These are phyloP conservation scores for Biscutella laevigata DNA, from an alignment of 441 rosid species.

Conservation along the genomic window DNA sequence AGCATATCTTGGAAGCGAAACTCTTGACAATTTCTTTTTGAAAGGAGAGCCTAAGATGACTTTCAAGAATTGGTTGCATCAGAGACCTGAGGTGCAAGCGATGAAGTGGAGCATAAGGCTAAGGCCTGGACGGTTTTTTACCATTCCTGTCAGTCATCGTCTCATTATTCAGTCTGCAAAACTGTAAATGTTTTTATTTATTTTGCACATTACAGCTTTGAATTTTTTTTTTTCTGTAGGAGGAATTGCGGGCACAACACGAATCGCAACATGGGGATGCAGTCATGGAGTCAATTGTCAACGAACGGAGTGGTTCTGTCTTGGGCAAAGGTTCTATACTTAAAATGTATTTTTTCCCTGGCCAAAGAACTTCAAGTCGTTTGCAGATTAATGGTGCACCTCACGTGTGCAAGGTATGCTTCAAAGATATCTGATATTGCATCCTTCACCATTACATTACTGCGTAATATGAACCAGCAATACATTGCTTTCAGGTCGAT, in stretches of 20 bases:
- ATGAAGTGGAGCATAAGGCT: constrained; percentile 97
- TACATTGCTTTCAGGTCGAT: constrained; percentile 75
- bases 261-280: constrained; percentile 97
- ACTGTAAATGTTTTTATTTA: neutral
- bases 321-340: constrained; percentile 86
- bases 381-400: constrained; percentile 92
- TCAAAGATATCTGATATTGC: constrained; percentile 15
- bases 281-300: constrained; percentile 92
- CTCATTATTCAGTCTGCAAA: constrained; percentile 7
- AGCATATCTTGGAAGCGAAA: constrained; percentile 96
- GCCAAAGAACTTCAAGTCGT: constrained; percentile 85
- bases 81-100: constrained; percentile 91
- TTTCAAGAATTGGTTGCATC: constrained; percentile 84
- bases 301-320: constrained; percentile 82
- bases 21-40: constrained; percentile 80
- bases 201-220: constrained; percentile 17
- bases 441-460: no score
- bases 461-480: no score
- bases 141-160: constrained; percentile 64
- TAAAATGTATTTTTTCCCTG: constrained; percentile 92
- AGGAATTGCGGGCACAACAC: constrained; percentile 73
- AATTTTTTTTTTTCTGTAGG: constrained; percentile 34
- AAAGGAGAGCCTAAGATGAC: constrained; percentile 77
- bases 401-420: constrained; percentile 71
- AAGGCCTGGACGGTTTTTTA: constrained; percentile 88